These are phyloP conservation scores for Claviceps spartinae DNA, from an alignment of 2,329 filamentous ascomycete species.

Conservation along the genomic window DNA sequence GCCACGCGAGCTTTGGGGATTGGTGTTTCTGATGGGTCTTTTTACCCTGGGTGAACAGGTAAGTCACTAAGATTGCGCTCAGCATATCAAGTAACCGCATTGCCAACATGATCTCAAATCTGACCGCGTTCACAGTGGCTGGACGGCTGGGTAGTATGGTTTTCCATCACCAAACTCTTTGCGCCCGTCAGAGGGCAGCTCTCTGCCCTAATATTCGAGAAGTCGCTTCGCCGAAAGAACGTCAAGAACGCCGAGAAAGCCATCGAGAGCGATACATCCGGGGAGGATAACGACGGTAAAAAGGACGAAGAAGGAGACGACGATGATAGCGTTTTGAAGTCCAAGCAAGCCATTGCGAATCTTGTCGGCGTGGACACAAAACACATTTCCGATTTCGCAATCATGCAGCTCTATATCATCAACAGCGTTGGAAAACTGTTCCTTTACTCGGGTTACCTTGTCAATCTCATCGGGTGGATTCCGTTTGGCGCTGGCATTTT, in stretches of 20 bases:
- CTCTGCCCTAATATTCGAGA: conserved; percentile 60
- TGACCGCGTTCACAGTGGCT: conserved; percentile 29
- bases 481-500: conserved; percentile 51
- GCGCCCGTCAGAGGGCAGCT: conserved; percentile 58
- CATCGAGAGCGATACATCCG: conserved; percentile 18
- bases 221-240: conserved; percentile 65
- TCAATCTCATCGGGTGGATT: conserved; percentile 59
- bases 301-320: conserved; percentile 36
- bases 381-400: conserved; percentile 54
- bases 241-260: conserved; percentile 48
- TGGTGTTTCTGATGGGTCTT: conserved; percentile 51
- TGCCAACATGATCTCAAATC: neutral
- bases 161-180: conserved; percentile 46
- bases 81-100: neutral
- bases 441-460: conserved; percentile 52
- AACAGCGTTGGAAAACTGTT: conserved; percentile 48
- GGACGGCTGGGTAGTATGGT: conserved; percentile 54
- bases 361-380: conserved; percentile 64
- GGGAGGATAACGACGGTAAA: conserved; percentile 20
- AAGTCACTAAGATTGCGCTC: conserved; percentile 4
- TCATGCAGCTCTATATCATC: conserved; percentile 52
- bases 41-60: conserved; percentile 40
- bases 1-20: conserved; percentile 46
- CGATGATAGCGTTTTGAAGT: conserved; percentile 34
- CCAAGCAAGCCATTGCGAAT: conserved; percentile 61